Base-by-base conservation (phyloP, 139 green algal genomes). In the Micromonas commoda region DNA sequence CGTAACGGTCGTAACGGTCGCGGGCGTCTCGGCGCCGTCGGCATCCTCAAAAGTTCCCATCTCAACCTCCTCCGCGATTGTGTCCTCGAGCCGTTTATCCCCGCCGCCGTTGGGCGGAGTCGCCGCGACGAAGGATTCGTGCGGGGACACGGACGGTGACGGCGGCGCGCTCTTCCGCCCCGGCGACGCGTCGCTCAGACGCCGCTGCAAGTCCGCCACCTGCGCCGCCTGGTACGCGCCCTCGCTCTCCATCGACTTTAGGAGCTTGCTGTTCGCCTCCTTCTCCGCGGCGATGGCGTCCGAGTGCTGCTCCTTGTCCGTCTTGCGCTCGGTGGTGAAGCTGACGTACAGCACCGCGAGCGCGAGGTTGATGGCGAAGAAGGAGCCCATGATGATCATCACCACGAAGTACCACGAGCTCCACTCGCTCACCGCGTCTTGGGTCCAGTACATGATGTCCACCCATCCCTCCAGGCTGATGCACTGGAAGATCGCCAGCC, bases 331-430 rank as follows among this genome's bases (percentile, higher is more conserved):
- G 9, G 45, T 57, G 45, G 16, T 16, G 45, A 57, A 57, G 9
- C 9, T 16, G 45, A 57, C 45, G 45, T 57, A 57, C 16, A 57
- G 63, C 28, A 84, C 64, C 23, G 54, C 75, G 19, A 81, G 57
- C 38, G 73, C 75, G 21, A 84, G 65, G 54, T 84, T 84, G 9
- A 84, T 24, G 33, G 79, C 19, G 67, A 84, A 73, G 45, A 84
- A 84, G 24, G 64, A 23, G 21, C 80, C 80, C 2, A 84, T 24
- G 29, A 80, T 24, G 3, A 84, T 54, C 23, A 84, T 9, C 4
- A 77, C 16, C 28, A 81, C 23, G 73, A 84, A 84, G 45, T 78
- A 84, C 21, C 81, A 23, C 23, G 52, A 45, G 51, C 39, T 32
- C 73, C 73, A 80, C 6, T 60, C 64, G 24, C 26, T 65, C 24